Base-by-base conservation (phyloP, 2,329 filamentous ascomycete species). In the Fusarium scirpi region DNA sequence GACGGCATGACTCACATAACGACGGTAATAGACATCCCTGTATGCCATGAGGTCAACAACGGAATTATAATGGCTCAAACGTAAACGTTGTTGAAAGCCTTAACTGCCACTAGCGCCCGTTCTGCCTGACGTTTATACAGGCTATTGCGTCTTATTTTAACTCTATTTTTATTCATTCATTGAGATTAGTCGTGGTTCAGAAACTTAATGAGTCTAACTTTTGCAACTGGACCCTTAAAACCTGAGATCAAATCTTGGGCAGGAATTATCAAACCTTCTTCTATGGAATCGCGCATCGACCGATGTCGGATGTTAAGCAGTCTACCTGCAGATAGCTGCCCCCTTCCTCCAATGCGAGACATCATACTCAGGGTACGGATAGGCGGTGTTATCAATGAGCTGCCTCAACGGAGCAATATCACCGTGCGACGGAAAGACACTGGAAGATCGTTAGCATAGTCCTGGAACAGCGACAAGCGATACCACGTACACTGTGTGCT, bases 381-480 rank as follows among this genome's bases (percentile, higher is more conserved):
- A 61, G 4, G 44, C 24, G 0, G 44, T 62, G 18, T 30, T 20
- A 1, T 38, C 15, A 1, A 61, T 16, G 0, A 61, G 24, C 3
- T 61, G 16, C 15, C 24, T 24, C 6, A 52, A n/a, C 0, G 12
- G 20, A 3, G 24, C 7, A 25, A 52, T 38, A 8, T 4, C 8
- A 0, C 56, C 56, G 18, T 60, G 27, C 0, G 12, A 29, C 1
- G 44, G 58, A 12, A 60, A 60, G 18, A 60, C 44, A 5, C 54
- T 61, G 7, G 0, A 20, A 1, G 0, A 0, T 9, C 7, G 15
- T 61, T 2, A 61, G 58, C 2, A 4, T 2, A 8, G 6, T 6
- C 1, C 12, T 4, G 2, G 1, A 6, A 4, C 1, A 5, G 8
- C 0, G 1, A 30, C 1, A 25, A 8, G 5, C 3, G 3, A 49